Conservation (phyloP, 805 yeast species). For the Wickerhamomyces subpelliculosus region DNA sequence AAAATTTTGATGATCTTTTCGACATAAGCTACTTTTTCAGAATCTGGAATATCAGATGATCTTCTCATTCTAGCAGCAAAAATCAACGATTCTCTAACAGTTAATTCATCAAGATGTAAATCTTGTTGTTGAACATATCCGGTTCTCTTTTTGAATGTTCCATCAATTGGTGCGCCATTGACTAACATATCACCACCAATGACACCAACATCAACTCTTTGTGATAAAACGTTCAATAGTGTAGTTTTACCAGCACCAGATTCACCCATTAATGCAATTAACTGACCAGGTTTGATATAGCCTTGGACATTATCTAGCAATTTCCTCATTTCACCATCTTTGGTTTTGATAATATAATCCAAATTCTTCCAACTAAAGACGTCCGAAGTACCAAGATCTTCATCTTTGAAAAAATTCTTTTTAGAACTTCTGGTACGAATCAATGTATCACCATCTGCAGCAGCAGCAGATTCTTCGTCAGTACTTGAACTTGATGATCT, state of each 20-base stretch:
- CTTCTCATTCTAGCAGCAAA: constrained; percentile 72
- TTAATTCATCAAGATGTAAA: constrained; percentile 58
- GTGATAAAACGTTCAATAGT: constrained; percentile 63
- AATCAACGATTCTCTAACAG: constrained; percentile 68
- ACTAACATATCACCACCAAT: constrained; percentile 69
- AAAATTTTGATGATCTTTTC: constrained; percentile 59
- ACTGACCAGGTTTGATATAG: constrained; percentile 73
- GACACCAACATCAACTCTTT: constrained; percentile 63
- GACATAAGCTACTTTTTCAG: constrained; percentile 61
- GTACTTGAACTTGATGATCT: neutral
- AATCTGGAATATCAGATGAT: constrained; percentile 45
- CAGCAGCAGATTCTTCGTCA: constrained; percentile 11
- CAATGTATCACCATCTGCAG: constrained; percentile 2
- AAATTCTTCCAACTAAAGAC: neutral
- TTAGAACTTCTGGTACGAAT: neutral
- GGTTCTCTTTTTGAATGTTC: constrained; percentile 67
- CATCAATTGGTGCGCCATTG: constrained; percentile 55
- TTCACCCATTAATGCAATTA: constrained; percentile 80
- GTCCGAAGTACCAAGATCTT: neutral
- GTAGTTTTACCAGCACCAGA: constrained; percentile 89
- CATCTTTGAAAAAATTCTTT: neutral
- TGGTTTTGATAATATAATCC: constrained; percentile 1
- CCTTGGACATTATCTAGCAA: constrained; percentile 55
- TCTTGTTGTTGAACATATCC: constrained; percentile 83
- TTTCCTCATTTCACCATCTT: constrained; percentile 35